phyloP scores from a whole-genome alignment of 2,329 filamentous ascomycete genomes.

The Verticillium klebahnii region DNA sequence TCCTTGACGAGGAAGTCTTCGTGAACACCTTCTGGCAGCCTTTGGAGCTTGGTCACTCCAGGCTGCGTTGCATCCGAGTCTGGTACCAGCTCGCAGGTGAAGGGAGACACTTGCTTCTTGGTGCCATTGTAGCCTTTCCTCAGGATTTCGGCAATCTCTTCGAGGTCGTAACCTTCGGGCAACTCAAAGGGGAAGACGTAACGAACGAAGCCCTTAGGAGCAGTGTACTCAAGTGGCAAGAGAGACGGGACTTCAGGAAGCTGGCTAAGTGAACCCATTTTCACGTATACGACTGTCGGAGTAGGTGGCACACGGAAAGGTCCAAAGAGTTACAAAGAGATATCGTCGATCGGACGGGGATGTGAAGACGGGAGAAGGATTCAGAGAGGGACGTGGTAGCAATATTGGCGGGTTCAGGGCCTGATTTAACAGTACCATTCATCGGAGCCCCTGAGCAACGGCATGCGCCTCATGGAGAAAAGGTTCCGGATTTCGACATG shows the following conservation, averaged over 20 bases:
- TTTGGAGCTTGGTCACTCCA: slow-evolving; percentile 25
- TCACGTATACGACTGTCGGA: no score
- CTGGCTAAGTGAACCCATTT: no score
- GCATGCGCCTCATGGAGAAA: no score
- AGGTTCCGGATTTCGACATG: no score
- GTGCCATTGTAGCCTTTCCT: slow-evolving; percentile 23
- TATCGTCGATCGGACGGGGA: no score
- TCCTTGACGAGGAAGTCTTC: slow-evolving; percentile 21
- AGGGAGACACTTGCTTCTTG: slow-evolving; percentile 20
- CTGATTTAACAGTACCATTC: no score
- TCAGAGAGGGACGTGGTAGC: no score
- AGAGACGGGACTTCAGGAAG: slow-evolving; percentile 15
- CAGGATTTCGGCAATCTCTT: slow-evolving; percentile 19
- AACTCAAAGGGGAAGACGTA: slow-evolving; percentile 28
- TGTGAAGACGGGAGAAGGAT: no score
- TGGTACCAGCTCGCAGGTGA: slow-evolving; percentile 25
- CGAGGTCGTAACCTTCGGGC: slow-evolving; percentile 21
- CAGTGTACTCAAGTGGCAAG: slow-evolving; percentile 23
- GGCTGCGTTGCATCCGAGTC: slow-evolving; percentile 23
- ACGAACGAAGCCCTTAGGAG: slow-evolving; percentile 21
- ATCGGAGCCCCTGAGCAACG: no score
- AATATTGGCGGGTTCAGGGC: no score
- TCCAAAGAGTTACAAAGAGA: no score
- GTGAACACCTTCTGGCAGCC: slow-evolving; percentile 15
- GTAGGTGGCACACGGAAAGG: no score